Evolutionary conservation across 441 rosid species (phyloP).

Genomic region (Erodium moschatum): DNA sequence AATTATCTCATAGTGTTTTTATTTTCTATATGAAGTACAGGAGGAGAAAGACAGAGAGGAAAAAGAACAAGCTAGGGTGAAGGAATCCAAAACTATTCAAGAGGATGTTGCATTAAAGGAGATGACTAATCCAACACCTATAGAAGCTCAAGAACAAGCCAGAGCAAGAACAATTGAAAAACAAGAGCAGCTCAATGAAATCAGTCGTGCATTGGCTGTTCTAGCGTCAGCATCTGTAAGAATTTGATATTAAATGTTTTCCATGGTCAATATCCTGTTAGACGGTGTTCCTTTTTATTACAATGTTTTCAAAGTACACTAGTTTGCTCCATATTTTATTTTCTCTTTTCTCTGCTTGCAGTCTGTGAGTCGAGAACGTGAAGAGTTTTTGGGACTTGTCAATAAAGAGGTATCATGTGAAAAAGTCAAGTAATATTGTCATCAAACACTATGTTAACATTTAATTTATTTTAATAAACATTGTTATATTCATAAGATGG

Average conservation of each 20-base stretch:
- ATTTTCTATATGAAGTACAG: constrained; percentile 27
- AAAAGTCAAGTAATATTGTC: background rate
- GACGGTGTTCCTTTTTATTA: constrained; percentile 9
- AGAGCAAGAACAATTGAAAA: constrained; percentile 59
- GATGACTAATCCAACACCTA: constrained; percentile 48
- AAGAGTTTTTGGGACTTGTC: constrained; percentile 74
- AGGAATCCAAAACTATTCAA: constrained; percentile 41
- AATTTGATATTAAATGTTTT: constrained; percentile 12
- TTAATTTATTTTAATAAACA: background rate
- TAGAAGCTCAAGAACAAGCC: constrained; percentile 61
- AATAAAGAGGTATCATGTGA: constrained; percentile 62
- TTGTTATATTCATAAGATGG: background rate
- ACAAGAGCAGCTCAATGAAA: constrained; percentile 66
- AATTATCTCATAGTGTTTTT: constrained; percentile 3
- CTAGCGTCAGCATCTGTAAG: constrained; percentile 93
- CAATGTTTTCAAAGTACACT: background rate
- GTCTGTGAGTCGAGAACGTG: constrained; percentile 91
- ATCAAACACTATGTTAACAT: background rate
- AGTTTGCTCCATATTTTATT: constrained; percentile 12
- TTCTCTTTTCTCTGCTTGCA: constrained; percentile 30
- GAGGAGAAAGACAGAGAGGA: constrained; percentile 82
- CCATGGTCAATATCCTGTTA: background rate
- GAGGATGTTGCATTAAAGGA: constrained; percentile 71
- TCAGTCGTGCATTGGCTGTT: constrained; percentile 80
- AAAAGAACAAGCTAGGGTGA: constrained; percentile 55